Evolutionary conservation across 352 stramenopile species (phyloP).

Genomic region (Phytophthora capsici): DNA sequence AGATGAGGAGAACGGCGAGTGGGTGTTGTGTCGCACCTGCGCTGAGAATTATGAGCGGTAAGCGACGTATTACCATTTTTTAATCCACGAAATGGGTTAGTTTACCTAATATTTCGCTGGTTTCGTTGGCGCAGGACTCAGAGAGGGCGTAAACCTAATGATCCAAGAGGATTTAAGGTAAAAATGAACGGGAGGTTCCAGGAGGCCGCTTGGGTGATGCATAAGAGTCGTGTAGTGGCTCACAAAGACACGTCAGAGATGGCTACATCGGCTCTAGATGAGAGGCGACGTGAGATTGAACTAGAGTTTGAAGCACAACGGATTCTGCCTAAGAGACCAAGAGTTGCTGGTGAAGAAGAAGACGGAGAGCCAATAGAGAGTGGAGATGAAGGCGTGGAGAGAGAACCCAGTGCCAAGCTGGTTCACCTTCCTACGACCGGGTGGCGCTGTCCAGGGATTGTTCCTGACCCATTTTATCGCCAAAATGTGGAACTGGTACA

Average conservation of each 20-base stretch:
- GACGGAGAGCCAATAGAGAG: constrained; percentile 2
- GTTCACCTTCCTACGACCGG: constrained; percentile 59
- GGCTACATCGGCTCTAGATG: constrained; percentile 13
- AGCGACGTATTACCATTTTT: not conserved
- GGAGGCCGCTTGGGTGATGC: constrained; percentile 68
- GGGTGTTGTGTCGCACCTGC: constrained; percentile 72
- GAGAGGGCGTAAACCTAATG: constrained; percentile 64
- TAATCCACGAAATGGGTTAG: not conserved
- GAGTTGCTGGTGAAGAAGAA: constrained; percentile 14
- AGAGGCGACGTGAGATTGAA: constrained; percentile 21
- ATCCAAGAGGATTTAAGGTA: constrained; percentile 69
- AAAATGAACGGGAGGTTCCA: constrained; percentile 79
- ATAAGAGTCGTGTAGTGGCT: constrained; percentile 67
- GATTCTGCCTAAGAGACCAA: constrained; percentile 18
- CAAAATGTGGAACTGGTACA: constrained; percentile 58
- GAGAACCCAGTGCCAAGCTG: constrained; percentile 2
- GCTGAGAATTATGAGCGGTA: constrained; percentile 63
- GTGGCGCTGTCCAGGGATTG: constrained; percentile 66
- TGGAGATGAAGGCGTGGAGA: constrained; percentile 1
- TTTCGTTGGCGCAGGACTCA: constrained; percentile 42
- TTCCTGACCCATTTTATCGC: constrained; percentile 62
- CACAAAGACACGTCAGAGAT: constrained; percentile 28
- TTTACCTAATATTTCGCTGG: not conserved
- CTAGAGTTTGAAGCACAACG: constrained; percentile 13
- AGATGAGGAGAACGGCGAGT: constrained; percentile 66